Evolutionary conservation across 2,329 filamentous ascomycete species (phyloP).

Genomic region (Penicillium corylophilum): DNA sequence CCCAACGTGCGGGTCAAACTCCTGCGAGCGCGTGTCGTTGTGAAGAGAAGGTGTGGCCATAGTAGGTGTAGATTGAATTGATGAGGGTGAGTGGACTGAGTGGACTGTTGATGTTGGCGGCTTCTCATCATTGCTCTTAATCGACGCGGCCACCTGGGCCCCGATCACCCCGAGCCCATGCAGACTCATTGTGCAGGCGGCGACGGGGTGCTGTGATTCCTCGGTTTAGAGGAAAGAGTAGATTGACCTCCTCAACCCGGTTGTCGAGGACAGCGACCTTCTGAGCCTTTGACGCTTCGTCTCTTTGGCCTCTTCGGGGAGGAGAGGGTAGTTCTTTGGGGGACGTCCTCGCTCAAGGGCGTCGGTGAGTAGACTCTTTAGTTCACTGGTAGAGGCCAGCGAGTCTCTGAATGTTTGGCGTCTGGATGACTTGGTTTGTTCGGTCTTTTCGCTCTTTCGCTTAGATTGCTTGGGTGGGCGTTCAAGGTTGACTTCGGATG

Average conservation of each 20-base stretch:
- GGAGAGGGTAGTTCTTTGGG: conserved; percentile 1
- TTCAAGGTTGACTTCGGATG: conserved; percentile 12
- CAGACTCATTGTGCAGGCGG: conserved; percentile 18
- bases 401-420: conserved; percentile 9
- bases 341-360: conserved; percentile 11
- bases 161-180: conserved; percentile 28
- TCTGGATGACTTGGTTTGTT: conserved; percentile 10
- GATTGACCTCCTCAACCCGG: conserved; percentile 8
- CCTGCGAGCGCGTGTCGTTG: conserved; percentile 14
- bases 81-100: conserved; percentile 13
- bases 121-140: conserved; percentile 25
- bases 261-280: conserved; percentile 9
- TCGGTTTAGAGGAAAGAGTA: conserved; percentile 12
- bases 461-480: not conserved
- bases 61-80: conserved; percentile 19
- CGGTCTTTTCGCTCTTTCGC: conserved; percentile 1
- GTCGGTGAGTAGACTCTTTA: conserved; percentile 9
- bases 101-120: conserved; percentile 7
- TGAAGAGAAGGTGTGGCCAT: not conserved
- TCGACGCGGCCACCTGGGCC: conserved; percentile 25
- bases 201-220: not conserved
- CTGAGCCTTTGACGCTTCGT: conserved; percentile 12
- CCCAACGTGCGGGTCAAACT: conserved; percentile 41
- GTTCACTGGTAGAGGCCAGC: conserved; percentile 3
- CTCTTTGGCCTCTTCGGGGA: conserved; percentile 4